Conservation (phyloP, 768 basidiomycete genomes). For the Lactarius trivialis region DNA sequence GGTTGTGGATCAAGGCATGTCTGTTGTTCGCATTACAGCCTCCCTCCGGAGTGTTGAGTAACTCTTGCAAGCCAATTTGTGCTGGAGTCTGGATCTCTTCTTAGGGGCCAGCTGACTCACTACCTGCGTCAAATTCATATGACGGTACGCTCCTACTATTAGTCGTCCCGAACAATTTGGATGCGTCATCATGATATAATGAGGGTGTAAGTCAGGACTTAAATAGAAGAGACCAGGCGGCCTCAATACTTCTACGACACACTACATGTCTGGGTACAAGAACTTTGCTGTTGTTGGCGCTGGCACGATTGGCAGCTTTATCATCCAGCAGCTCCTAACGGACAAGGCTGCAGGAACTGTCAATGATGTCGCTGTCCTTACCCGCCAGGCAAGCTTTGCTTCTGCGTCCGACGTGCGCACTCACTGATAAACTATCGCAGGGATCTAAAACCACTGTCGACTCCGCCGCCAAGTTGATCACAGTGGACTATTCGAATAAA, state of each 20-base stretch:
- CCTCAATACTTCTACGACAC: background rate
- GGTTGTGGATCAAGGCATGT: background rate
- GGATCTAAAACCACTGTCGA: background rate
- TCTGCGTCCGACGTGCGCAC: background rate
- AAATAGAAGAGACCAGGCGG: background rate
- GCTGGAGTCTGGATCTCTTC: too few species aligned
- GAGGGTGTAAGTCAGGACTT: background rate
- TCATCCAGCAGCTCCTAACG: conserved; percentile 18
- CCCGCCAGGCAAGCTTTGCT: conserved; percentile 6
- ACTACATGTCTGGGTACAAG: conserved; percentile 16
- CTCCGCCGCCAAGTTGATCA: conserved; percentile 1
- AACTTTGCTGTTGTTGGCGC: conserved; percentile 18
- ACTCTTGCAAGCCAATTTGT: too few species aligned
- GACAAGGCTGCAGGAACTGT: conserved; percentile 12
- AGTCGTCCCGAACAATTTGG: too few species aligned
- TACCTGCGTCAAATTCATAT: too few species aligned
- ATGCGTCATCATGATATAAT: too few species aligned
- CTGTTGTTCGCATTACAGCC: background rate
- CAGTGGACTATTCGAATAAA: conserved; percentile 11
- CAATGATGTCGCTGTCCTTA: conserved; percentile 16
- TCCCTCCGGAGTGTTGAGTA: background rate
- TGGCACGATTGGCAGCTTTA: conserved; percentile 14
- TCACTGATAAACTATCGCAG: background rate
- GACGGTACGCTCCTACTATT: too few species aligned
- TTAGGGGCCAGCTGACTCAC: too few species aligned